A percentile compares a stretch with the other conserved stretches of the same genome.
These are phyloP conservation scores for Coniella lustricola DNA, from an alignment of 2,329 filamentous ascomycete genomes.

Conservation along the genomic window DNA sequence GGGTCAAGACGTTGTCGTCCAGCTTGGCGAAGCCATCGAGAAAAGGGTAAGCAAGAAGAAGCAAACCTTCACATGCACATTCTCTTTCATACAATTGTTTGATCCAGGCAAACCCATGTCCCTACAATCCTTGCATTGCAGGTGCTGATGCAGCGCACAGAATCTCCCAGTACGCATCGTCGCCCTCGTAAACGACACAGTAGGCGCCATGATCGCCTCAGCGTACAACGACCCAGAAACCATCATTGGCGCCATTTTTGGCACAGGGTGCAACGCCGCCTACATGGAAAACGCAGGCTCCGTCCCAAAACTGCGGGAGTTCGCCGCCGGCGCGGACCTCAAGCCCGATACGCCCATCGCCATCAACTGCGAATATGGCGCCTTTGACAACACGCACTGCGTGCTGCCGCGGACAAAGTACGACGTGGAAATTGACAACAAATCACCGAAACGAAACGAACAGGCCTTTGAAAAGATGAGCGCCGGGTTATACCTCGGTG, in stretches of 20 bases:
- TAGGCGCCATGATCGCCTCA: constrained; percentile 91
- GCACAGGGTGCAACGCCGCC: constrained; percentile 94
- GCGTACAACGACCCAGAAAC: constrained; percentile 91
- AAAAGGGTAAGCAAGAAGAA: not conserved
- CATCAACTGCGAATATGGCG: constrained; percentile 97
- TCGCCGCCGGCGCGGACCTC: constrained; percentile 78
- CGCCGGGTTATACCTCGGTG: constrained; percentile 86
- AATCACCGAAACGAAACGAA: constrained; percentile 86
- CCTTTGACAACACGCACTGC: constrained; percentile 89
- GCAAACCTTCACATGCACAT: too few relatives aligned
- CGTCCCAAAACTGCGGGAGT: constrained; percentile 82
- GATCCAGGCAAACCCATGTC: too few relatives aligned
- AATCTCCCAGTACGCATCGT: constrained; percentile 87
- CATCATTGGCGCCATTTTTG: constrained; percentile 96
- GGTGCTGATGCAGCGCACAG: constrained; percentile 33
- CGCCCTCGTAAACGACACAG: constrained; percentile 95
- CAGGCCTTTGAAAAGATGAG: constrained; percentile 99
- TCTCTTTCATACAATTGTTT: too few relatives aligned
- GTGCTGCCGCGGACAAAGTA: constrained; percentile 81
- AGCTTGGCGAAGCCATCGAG: constrained; percentile 48
- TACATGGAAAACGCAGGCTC: constrained; percentile 93
- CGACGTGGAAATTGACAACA: constrained; percentile 80
- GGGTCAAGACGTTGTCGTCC: constrained; percentile 76
- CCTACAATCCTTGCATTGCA: constrained; percentile 33
- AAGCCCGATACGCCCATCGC: constrained; percentile 79